Evolutionary conservation across 768 basidiomycete species (phyloP), one percentile per base, ranked within the genome.

Genomic region (Kwoniella sp.): DNA sequence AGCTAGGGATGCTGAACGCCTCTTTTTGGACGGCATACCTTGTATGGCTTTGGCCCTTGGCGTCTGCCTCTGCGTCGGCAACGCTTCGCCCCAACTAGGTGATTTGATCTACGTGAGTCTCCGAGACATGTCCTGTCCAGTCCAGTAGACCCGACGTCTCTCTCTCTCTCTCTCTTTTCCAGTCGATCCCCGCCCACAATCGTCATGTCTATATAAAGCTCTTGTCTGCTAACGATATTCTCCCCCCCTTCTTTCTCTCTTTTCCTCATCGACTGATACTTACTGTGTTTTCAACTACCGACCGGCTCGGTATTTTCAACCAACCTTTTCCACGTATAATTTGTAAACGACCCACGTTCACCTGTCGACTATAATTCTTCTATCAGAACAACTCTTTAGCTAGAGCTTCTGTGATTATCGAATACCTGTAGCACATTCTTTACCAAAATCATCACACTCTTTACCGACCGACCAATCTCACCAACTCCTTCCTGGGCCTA

Each of bases 381-480:
- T 23, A 26, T 57, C 62, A 63, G 62, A 63, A 61, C 51, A 45
- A 45, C 26, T 56, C 52, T n/a, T 60, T 57, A 28, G 28, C 25
- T 57, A 31, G 30, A 52, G 28, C 29, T 51, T 65, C 57, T 59
- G 57, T 58, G 41, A 30, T 54, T 29, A 34, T 45, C 63, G 63
- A 65, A 45, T 26, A 55, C 58, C 58, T 55, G 45, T 25, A 28
- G 52, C n/a, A 65, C 63, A 65, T 65, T 65, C 63, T 59, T 65
- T 65, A 31, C 9, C 12, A 31, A 61, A 58, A 3, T 57, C 47
- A n/a, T 48, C 52, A 65, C 65, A 54, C 61, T 66, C 65, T 34
- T 53, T 55, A 31, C 47, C 38, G 56, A 31, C 47, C 38, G 56
- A 58, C 30, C 62, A 58, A 34, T 28, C 53, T 61, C 31, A 4